Evolutionary conservation across 495 filamentous ascomycete genomes (phyloP).

Genomic region (Hyaloscypha hepaticicola): DNA sequence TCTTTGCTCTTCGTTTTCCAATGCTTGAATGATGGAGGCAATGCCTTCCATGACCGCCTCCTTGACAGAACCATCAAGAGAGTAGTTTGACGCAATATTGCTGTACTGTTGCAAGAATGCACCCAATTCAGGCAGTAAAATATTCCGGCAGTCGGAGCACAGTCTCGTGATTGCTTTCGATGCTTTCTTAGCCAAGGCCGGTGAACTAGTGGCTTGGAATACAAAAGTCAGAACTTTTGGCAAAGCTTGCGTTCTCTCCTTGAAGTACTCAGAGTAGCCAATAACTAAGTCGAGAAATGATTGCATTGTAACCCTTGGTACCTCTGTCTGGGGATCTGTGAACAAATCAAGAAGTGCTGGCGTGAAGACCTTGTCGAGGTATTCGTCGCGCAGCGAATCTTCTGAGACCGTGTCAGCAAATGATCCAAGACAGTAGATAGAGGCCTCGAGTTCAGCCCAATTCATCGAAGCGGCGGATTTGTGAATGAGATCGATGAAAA

Average conservation of each 20-base stretch:
- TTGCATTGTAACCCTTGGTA: conserved; percentile 71
- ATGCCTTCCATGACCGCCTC: conserved; percentile 82
- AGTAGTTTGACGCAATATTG: conserved; percentile 56
- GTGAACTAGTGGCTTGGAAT: conserved; percentile 69
- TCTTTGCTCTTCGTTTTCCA: conserved; percentile 63
- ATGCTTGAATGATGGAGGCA: conserved; percentile 77
- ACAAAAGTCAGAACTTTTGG: conserved; percentile 77
- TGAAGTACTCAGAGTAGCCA: conserved; percentile 79
- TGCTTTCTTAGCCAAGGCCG: conserved; percentile 64
- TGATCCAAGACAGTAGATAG: conserved; percentile 73
- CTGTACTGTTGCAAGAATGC: conserved; percentile 77
- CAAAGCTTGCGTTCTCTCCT: conserved; percentile 61
- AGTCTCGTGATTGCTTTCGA: conserved; percentile 78
- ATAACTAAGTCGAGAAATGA: conserved; percentile 76
- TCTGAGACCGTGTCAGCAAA: conserved; percentile 74
- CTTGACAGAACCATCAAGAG: conserved; percentile 68
- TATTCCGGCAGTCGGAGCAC: conserved; percentile 74
- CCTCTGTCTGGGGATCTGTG: conserved; percentile 46
- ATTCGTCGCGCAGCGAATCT: conserved; percentile 62
- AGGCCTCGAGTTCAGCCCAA: conserved; percentile 80
- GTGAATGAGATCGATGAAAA: conserved; percentile 64
- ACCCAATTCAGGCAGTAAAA: conserved; percentile 67
- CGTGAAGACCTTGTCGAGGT: conserved; percentile 67
- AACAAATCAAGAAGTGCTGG: conserved; percentile 62
- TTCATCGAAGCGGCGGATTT: conserved; percentile 54